phyloP scores from a whole-genome alignment of 1,284 basidiomycete genomes.

The Cutaneotrichosporon dermatis region DNA sequence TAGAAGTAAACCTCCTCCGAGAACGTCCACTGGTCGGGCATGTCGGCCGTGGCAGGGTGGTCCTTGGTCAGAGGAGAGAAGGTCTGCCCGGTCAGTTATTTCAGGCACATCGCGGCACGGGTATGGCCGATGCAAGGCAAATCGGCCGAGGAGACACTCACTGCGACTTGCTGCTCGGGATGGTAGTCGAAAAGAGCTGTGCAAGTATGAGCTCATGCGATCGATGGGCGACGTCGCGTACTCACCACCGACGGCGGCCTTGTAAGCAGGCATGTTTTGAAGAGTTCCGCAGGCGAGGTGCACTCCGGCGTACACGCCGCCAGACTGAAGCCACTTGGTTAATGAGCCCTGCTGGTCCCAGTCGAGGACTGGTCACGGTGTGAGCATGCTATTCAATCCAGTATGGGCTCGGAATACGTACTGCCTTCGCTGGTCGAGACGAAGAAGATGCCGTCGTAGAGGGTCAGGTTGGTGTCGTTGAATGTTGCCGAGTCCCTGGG shows the following conservation, averaged over 20 bases:
- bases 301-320: conserved; percentile 44
- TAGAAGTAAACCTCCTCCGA: conserved; percentile 62
- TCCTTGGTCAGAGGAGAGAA: conserved; percentile 59
- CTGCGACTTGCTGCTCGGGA: conserved; percentile 56
- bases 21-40: conserved; percentile 62
- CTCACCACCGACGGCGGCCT: conserved; percentile 52
- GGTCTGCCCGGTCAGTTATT: conserved; percentile 53
- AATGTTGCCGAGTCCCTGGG: conserved; percentile 56
- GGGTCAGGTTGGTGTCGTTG: conserved; percentile 55
- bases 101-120: background rate
- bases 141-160: conserved; percentile 19
- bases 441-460: conserved; percentile 67
- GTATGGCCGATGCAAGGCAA: background rate
- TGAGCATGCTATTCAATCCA: background rate
- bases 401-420: conserved; percentile 27
- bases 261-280: conserved; percentile 63
- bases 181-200: conserved; percentile 70
- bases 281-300: conserved; percentile 64
- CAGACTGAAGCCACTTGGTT: conserved; percentile 59
- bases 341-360: conserved; percentile 59
- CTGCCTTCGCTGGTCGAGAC: conserved; percentile 64
- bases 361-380: conserved; percentile 57
- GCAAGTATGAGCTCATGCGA: background rate
- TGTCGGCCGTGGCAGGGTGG: conserved; percentile 62
- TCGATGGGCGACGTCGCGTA: background rate